A percentile compares a stretch with the other conserved stretches of the same genome.
Conservation (phyloP, 441 rosid genomes). For the Lepidium campestre region DNA sequence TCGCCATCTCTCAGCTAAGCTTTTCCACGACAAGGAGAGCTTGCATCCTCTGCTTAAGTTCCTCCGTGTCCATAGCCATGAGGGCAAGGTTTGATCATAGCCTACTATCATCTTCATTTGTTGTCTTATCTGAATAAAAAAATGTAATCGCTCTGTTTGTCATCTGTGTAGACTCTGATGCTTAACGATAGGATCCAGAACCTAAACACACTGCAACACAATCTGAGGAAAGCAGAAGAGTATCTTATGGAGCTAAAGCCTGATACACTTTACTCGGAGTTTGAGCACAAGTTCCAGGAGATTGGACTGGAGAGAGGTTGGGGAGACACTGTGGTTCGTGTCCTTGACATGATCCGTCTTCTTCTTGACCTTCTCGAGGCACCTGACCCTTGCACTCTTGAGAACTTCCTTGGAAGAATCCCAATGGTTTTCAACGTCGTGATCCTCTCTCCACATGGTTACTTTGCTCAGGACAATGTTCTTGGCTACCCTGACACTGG, state of each 20-base stretch:
- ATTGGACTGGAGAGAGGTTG: conserved; percentile 93
- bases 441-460: conserved; percentile 89
- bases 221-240: conserved; percentile 88
- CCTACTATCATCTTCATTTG: not conserved
- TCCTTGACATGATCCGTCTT: conserved; percentile 73
- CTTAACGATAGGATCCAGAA: conserved; percentile 68
- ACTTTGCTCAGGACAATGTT: conserved; percentile 93
- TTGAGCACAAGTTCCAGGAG: conserved; percentile 70
- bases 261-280: conserved; percentile 47
- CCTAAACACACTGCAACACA: conserved; percentile 61
- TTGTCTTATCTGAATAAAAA: not conserved
- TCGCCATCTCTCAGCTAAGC: conserved; percentile 88
- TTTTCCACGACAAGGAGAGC: conserved; percentile 92
- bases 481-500: conserved; percentile 98
- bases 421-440: conserved; percentile 94
- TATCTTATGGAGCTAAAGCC: conserved; percentile 51
- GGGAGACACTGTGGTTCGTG: conserved; percentile 83
- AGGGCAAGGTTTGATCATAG: conserved; percentile 63
- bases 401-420: conserved; percentile 72
- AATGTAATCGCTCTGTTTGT: not conserved
- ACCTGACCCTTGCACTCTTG: conserved; percentile 88
- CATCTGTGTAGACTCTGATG: conserved; percentile 61
- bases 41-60: conserved; percentile 80
- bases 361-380: conserved; percentile 94
- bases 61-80: conserved; percentile 68